Evolutionary conservation across 306 rosid species (phyloP), one percentile per base, ranked within the genome.

Genomic region (Acacia crassicarpa): DNA sequence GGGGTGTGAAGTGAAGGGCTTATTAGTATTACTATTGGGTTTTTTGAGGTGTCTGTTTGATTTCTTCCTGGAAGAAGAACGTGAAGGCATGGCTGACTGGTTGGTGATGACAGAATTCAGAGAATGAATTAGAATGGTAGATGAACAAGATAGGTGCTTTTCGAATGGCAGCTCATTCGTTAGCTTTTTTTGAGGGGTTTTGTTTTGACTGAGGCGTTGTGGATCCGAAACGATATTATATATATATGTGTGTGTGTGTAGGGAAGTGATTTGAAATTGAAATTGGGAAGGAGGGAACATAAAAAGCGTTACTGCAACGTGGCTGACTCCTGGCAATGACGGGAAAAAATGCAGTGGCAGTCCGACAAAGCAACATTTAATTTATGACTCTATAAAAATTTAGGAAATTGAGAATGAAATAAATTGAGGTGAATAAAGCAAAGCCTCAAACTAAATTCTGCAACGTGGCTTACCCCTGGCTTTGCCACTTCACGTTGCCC

Each of bases 201-300:
- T 54, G 63, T 5, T 56, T 56, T n/a, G 32, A 9, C 32, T 20
- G 25, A 3, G 65, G 3, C 11, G 23, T 58, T 58, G 65, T 22
- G 65, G 65, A 58, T 56, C 62, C 9, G 1, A 53, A 53, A 4
- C 19, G 61, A 53, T 53, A 3, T 15, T 19, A 53, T 5, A 16
- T 6, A 53, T 19, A 17, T 2, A 53, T 5, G 5, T 6, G 19
- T 19, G 4, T 2, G 19, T 4, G 16, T 5, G n/a, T n/a, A 8
- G 19, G 2, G 20, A 75, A 83, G 80, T 74, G 87, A 61, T 83
- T 86, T 84, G 67, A 81, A 88, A 81, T 90, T 90, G 88, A 87
- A 92, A 86, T 54, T 66, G 78, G 83, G 91, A 86, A 90, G 91
- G 93, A 88, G 92, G 92, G 93, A 91, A 83, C 23, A 48, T 12